These are phyloP conservation scores for Suillus paluster DNA, from an alignment of 768 basidiomycete species.

Conservation along the genomic window DNA sequence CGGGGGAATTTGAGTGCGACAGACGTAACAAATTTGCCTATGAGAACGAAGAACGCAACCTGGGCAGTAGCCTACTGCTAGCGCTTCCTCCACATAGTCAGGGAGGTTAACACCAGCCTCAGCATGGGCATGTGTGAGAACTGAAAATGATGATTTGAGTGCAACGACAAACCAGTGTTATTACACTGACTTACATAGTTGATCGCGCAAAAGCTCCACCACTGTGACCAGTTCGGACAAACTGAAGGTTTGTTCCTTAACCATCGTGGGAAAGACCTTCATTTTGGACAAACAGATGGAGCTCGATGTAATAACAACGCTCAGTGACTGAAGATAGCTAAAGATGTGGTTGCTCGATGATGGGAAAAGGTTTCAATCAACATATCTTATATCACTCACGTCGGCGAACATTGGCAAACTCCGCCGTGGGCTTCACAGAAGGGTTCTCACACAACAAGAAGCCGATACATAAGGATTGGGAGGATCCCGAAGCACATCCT, in stretches of 20 bases:
- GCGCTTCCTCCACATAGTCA: background rate
- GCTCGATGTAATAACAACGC: background rate
- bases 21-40: background rate
- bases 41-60: background rate
- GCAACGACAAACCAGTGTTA: background rate
- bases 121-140: background rate
- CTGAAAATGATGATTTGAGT: background rate
- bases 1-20: too few species aligned
- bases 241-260: background rate
- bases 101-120: background rate
- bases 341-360: background rate
- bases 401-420: background rate
- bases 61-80: background rate
- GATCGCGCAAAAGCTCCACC: background rate
- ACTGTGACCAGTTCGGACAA: background rate
- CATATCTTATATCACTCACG: background rate
- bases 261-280: background rate
- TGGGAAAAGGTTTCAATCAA: background rate
- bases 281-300: background rate
- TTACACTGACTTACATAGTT: background rate
- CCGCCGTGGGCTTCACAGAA: background rate
- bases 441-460: background rate
- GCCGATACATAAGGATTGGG: background rate
- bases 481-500: background rate
- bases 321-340: background rate